Base-by-base conservation (phyloP, 176 grass and related monocot species). In the bread wheat (Triticum aestivum) region DNA sequence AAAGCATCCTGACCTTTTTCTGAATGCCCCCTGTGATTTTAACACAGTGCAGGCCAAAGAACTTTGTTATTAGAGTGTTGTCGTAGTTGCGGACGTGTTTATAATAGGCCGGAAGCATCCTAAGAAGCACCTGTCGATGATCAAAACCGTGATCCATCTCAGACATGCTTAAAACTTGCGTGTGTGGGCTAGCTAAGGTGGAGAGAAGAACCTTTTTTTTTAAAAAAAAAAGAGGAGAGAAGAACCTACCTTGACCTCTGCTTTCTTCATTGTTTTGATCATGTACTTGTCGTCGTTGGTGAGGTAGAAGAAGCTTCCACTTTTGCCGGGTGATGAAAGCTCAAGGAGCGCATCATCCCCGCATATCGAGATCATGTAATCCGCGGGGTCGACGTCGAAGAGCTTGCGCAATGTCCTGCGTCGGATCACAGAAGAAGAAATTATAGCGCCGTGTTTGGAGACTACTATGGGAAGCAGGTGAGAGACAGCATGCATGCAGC, bases 61-160 rank as follows among this genome's bases (percentile, higher is more conserved):
- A 97, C 65, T 82, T 94, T 11, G 95, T 94, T 58, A 97, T 87
- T 27, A 97, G 85, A 67, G 92, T 94, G 65, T 88, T 84, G 41
- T 97, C 90, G 65, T 89, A 92, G 69, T 84, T 44, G 62, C 84
- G 84, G 18, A 97, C 92, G 61, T 97, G 95, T 11, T 91, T 97
- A 54, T 94, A 97, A 29, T 97, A 97, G 15, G 92, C 78, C 58
- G 90, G 95, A 86, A 97, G 95, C 95, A 97, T 97, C 90, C 91
- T 80, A 32, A 94, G 77, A 81, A 97, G 95, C 51, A 97, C 95
- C 92, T 94, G 80, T 63, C 18, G 11, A 87, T 49, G 18, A 65
- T 76, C 32, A 10, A 80, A 88, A 71, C n/a, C 34, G 61, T 1
- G 29, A 29, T 12, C 41, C 3, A 12, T 66, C 35, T 79, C 20